Evolutionary conservation across 768 basidiomycete species (phyloP).

Genomic region (Suillus ampliporus): DNA sequence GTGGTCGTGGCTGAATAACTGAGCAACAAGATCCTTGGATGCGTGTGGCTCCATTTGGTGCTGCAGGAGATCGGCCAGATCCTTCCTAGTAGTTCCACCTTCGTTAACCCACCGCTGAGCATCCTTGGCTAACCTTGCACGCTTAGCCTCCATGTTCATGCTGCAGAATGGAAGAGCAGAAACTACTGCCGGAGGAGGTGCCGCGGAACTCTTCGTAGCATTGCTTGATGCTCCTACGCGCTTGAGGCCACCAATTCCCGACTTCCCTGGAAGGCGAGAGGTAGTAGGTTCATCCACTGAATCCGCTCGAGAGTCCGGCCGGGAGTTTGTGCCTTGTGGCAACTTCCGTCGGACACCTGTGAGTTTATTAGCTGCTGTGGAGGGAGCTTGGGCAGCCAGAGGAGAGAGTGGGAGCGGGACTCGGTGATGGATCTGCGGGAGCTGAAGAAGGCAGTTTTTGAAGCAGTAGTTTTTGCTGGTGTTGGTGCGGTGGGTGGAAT

Average conservation of each 20-base stretch:
- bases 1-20: conserved; percentile 94
- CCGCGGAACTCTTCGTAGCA: conserved; percentile 37
- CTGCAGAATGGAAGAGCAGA: conserved; percentile 41
- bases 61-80: conserved; percentile 84
- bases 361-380: conserved; percentile 47
- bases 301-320: conserved; percentile 53
- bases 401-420: conserved; percentile 48
- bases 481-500: conserved; percentile 33
- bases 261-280: conserved; percentile 42
- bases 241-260: conserved; percentile 49
- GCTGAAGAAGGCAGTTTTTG: conserved; percentile 29
- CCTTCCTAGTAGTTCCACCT: conserved; percentile 80
- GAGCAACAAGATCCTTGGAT: conserved; percentile 74
- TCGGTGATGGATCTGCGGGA: conserved; percentile 34
- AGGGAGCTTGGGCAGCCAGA: conserved; percentile 37
- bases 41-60: conserved; percentile 90
- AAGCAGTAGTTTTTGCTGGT: conserved; percentile 31
- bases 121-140: conserved; percentile 74
- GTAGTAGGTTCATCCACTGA: conserved; percentile 39
- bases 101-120: conserved; percentile 86
- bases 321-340: conserved; percentile 59
- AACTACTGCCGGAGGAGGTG: conserved; percentile 39
- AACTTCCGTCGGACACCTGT: conserved; percentile 75
- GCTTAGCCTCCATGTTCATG: conserved; percentile 53
- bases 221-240: conserved; percentile 44